Evolutionary conservation across 179 eudicot species (phyloP), one percentile per base, ranked within the genome.

Genomic region (Gypsophila paniculata): DNA sequence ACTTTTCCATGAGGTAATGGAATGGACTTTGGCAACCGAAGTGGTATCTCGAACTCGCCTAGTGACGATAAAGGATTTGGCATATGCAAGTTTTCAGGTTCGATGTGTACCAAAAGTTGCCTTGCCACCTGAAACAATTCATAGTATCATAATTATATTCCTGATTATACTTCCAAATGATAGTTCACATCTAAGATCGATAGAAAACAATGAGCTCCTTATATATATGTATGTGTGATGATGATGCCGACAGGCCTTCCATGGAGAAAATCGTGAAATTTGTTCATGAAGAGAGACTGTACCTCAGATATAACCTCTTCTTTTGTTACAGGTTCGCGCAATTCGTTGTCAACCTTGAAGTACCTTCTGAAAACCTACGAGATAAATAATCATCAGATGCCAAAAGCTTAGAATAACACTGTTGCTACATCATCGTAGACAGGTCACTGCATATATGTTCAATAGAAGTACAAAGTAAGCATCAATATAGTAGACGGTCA

Each of bases 241-340:
- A 5, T 22, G 14, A 17, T 25, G 2, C 15, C 4, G 7, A 21
- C 4, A 52, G 54, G 8, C 68, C 9, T 29, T 44, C 8, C 8
- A 18, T 11, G 23, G 19, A 4, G n/a, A 42, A 7, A 12, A 25
- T 25, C 25, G 18, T 19, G 29, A 15, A 13, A 62, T 25, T 26
- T 44, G 36, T 18, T 12, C 19, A 22, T 29, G 59, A 29, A 51
- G 51, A 5, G 36, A 13, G 71, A 72, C 23, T 73, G 69, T 81
- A 91, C 98, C 97, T 91, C 97, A 26, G 92, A 84, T 34, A 93
- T 58, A 61, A 93, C 78, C 77, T 91, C 90, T 23, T 93, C 94
- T 82, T 89, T 91, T 9, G 89, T 85, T 81, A 93, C 97, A 63
- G 98, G 94, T 63, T 82, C 83, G 64, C 92, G 96, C 71, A 93